Evolutionary conservation across 139 green algal species (phyloP), one percentile per base, ranked within the genome.

Genomic region (Chlorella ohadii): DNA sequence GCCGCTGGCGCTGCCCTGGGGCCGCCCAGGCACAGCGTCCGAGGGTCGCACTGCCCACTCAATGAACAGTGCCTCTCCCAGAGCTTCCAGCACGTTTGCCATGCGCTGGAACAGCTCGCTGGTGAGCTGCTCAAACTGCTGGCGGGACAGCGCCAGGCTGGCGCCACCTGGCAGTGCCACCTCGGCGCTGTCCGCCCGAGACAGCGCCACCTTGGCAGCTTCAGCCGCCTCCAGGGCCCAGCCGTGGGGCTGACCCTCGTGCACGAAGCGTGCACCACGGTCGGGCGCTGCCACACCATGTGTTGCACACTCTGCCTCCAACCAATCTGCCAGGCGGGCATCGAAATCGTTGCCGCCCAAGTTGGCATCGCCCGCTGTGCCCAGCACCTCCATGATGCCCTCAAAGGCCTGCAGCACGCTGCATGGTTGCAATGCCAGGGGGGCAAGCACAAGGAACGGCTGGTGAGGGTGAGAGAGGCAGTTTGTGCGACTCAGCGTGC

Each of bases 301-400:
- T 2, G 39, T 34, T 5, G 70, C 55, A 19, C 51, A 55, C 51
- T 79, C 27, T 27, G 28, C 22, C 38, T 85, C 44, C 64, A 94
- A 68, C 83, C 86, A 91, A 12, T 81, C 86, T 17, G 84, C 87
- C 3, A 96, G 41, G 11, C 78, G 68, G 11, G 79, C 61, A 22
- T 95, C 94, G 74, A 95, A 94, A 81, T 98, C 94, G 66, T 97
- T 92, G 5, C 94, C 94, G 1, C 94, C 94, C 12, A 98, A 90
- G 36, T 87, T 38, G 7, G 87, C 80, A 72, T 97, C 94, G 0
- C 94, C 94, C 12, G 82, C 88, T 1, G 92, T 96, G 20, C 85
- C 82, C 64, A 98, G 65, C 51, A 97, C 92, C 85, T 96, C 87
- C 72, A 95, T 78, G 51, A 90, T 88, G 25, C 88, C 94, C 41